Conservation (phyloP, 306 rosid genomes). For the Cotoneaster glaucophyllus region DNA sequence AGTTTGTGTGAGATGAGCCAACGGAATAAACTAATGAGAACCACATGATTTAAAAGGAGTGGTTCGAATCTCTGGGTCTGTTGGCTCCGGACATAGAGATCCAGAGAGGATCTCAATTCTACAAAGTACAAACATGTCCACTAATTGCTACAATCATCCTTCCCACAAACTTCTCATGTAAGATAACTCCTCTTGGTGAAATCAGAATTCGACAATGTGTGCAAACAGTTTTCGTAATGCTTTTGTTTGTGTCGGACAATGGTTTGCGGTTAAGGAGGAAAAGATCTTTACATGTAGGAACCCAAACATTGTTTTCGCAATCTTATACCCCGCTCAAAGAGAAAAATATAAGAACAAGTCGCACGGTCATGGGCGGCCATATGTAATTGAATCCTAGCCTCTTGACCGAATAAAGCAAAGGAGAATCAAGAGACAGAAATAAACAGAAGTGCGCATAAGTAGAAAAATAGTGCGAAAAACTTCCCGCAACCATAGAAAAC, state of each 20-base stretch:
- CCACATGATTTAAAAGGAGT: no score
- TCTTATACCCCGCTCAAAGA: no score
- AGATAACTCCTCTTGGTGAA: not conserved
- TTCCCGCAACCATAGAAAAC: not conserved
- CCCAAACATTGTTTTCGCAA: no score
- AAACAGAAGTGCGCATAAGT: not conserved
- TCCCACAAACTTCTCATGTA: not conserved
- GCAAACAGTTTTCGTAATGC: not conserved
- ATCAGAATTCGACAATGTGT: not conserved
- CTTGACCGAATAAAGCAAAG: no score
- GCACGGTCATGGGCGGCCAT: no score
- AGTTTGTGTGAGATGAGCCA: no score
- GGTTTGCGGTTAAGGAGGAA: no score
- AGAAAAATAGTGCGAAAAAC: no score
- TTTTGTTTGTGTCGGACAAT: not conserved
- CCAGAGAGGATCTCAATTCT: no score
- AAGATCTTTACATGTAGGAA: not conserved
- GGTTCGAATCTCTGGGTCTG: no score
- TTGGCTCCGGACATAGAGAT: accelerated
- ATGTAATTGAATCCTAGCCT: not conserved
- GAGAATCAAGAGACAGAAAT: not conserved
- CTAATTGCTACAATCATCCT: conserved; percentile 6
- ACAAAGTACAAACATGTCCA: not conserved
- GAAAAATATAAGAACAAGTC: not conserved
- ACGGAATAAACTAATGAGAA: no score